A percentile compares a stretch with the other conserved stretches of the same genome.
Conservation (phyloP, 345 rosid species). For the Ricinus communis region DNA sequence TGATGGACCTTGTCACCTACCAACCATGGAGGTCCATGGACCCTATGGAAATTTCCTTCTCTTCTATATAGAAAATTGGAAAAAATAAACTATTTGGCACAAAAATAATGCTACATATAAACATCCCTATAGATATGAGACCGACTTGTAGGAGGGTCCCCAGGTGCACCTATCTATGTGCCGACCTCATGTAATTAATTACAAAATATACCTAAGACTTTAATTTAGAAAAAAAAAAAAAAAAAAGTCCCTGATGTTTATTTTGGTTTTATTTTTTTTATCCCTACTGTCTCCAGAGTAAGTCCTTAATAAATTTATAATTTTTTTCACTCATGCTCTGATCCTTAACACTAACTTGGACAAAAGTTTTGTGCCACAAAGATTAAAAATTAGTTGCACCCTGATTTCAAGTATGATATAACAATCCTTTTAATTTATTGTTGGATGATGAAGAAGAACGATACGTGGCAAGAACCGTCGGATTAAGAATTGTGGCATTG, state of each 20-base stretch:
- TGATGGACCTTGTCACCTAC: constrained; percentile 10
- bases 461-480: constrained; percentile 9
- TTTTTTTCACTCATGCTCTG: too few species aligned
- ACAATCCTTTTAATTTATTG: too few species aligned
- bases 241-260: too few species aligned
- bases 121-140: neutral
- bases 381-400: too few species aligned
- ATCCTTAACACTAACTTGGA: too few species aligned
- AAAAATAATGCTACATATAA: neutral
- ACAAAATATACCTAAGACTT: neutral
- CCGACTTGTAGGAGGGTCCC: constrained; percentile 11
- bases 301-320: too few species aligned
- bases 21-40: neutral
- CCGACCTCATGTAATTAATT: constrained; percentile 18
- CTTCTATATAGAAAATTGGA: neutral
- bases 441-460: neutral
- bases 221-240: neutral
- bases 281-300: too few species aligned
- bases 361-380: too few species aligned
- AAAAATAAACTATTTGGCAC: too few species aligned
- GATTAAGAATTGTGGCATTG: neutral
- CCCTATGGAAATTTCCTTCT: neutral
- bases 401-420: too few species aligned
- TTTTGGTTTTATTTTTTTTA: too few species aligned
- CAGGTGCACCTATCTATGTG: neutral